Base-by-base conservation (phyloP, 148 eudicot species). In the Spergularia bocconei region DNA sequence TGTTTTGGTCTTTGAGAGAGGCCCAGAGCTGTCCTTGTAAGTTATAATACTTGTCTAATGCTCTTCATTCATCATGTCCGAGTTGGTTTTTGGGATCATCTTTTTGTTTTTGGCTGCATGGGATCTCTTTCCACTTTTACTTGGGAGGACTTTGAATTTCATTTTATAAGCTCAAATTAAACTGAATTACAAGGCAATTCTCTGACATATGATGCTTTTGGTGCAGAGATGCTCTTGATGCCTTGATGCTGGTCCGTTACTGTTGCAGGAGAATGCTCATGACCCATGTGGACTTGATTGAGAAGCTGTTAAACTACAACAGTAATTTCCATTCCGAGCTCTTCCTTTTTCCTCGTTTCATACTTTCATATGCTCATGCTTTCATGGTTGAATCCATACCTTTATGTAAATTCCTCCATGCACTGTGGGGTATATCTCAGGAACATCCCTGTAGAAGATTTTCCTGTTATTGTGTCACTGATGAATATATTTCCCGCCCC, bases 211-310 rank as follows among this genome's bases (percentile, higher is more conserved):
- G 36, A 58, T 69, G 74, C 65, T 50, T 59, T 17, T 78, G 44
- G 6, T 74, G 77, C 92, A 94, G 97, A 38, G 98, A 94, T 86
- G 98, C 97, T 41, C 96, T 91, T 72, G 98, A 94, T 90, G 91
- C 98, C 11, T 74, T 94, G 85, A 86, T 84, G 19, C 76, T 94
- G 84, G 98, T 94, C 71, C 96, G 98, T 6, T 94, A 94, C 70
- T 94, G 98, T 81, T 94, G 98, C 74, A 79, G 98, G 73, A 87
- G 98, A 68, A 94, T 94, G 98, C 89, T 94, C 67, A 91, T 94
- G 97, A 94, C 98, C 54, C 98, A 94, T 77, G 97, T 91, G 44
- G 98, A 94, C 75, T 89, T 94, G 80, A 94, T 94, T 72, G 98
- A 94, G 90, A 94, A 94, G 88, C 92, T 94, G 69, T 83, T 94